A percentile compares a stretch with the other conserved stretches of the same genome.
Evolutionary conservation across 192 early-diverging fungal species (phyloP).

Genomic region (Allomyces javanicus): DNA sequence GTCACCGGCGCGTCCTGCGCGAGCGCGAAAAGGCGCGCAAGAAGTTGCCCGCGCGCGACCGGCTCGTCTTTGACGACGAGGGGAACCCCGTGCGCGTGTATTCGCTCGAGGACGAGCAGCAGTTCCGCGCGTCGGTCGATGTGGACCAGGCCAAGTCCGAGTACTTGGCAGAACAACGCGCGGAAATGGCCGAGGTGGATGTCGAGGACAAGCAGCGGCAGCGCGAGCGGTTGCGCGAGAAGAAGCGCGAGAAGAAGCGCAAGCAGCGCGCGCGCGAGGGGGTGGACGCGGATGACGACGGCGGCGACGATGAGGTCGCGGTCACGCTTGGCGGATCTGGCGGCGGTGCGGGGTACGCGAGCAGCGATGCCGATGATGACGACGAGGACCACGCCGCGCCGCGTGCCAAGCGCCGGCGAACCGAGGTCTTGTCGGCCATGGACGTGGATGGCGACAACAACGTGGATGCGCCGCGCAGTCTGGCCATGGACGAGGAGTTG

Average conservation of each 20-base stretch:
- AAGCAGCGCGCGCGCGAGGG: slow-evolving; percentile 6
- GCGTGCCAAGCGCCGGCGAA: background rate
- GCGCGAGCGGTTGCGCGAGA: slow-evolving; percentile 45
- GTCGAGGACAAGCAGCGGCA: slow-evolving; percentile 48
- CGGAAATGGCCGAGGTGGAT: slow-evolving; percentile 57
- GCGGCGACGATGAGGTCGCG: background rate
- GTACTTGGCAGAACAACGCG: slow-evolving; percentile 47
- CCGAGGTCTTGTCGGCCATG: too few relatives aligned
- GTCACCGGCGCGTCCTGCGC: slow-evolving; percentile 25
- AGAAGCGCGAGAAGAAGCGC: slow-evolving; percentile 43
- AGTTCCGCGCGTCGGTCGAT: slow-evolving; percentile 56
- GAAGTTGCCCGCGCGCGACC: slow-evolving; percentile 43
- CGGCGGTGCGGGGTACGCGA: background rate
- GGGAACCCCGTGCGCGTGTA: slow-evolving; percentile 57
- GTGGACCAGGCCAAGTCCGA: slow-evolving; percentile 38
- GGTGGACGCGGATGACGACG: slow-evolving; percentile 7
- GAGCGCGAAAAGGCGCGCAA: slow-evolving; percentile 51
- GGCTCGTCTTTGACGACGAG: slow-evolving; percentile 84
- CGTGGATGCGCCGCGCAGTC: too few relatives aligned
- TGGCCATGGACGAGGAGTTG: background rate
- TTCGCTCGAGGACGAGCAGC: slow-evolving; percentile 57
- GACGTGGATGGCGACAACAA: too few relatives aligned
- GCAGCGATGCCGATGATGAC: background rate
- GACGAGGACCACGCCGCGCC: background rate
- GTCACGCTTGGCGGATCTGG: background rate